Conservation (phyloP, 495 filamentous ascomycete genomes). For the Neurospora sp. region DNA sequence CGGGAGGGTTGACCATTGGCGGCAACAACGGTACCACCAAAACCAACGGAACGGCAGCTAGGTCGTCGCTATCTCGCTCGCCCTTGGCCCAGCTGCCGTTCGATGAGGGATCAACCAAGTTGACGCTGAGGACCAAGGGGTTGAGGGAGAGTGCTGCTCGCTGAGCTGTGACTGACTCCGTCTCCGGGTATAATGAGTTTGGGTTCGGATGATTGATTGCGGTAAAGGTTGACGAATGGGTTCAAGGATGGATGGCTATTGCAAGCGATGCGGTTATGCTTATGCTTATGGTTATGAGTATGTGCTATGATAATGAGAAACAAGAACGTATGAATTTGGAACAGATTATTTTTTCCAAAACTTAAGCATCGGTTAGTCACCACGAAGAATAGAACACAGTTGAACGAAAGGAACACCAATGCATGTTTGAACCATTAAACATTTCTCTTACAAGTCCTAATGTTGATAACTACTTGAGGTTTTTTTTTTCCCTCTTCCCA, state of each 20-base stretch:
- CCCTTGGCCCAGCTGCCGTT: constrained; percentile 25
- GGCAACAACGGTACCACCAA: background rate
- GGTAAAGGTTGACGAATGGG: too few species aligned
- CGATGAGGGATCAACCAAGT: constrained; percentile 24
- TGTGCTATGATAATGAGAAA: background rate
- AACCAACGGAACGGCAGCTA: background rate
- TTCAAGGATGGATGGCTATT: too few species aligned
- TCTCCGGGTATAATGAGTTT: background rate
- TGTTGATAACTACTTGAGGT: background rate
- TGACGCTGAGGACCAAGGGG: constrained; percentile 37
- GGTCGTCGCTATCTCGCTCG: background rate
- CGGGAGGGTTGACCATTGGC: constrained; percentile 10
- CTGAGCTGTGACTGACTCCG: background rate
- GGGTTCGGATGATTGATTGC: too few species aligned
- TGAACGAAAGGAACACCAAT: too few species aligned
- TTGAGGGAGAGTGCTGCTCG: constrained; percentile 34
- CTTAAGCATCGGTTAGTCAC: too few species aligned
- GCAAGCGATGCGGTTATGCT: too few species aligned
- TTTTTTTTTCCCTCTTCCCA: background rate
- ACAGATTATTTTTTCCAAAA: too few species aligned
- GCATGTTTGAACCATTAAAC: background rate
- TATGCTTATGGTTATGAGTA: too few species aligned
- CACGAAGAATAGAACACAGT: too few species aligned
- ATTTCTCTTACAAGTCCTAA: background rate
- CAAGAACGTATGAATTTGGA: background rate